A percentile compares a stretch with the other conserved stretches of the same genome.
Evolutionary conservation across 2,329 filamentous ascomycete species (phyloP).

Genomic region (Piedraia hortae): DNA sequence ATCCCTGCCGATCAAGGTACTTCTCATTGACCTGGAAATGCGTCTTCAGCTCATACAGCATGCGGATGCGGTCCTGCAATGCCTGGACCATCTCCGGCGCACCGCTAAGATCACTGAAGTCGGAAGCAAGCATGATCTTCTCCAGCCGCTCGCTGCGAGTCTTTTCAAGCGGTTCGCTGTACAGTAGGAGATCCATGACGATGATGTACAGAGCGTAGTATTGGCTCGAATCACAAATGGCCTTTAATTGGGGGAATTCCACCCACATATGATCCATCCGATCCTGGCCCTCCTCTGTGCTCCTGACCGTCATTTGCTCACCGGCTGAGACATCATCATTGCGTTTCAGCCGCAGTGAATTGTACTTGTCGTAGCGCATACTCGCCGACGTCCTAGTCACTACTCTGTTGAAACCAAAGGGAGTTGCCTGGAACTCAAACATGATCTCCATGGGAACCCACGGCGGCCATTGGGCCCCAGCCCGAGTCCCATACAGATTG

Average conservation of each 20-base stretch:
- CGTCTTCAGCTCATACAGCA: constrained; percentile 84
- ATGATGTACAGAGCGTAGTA: constrained; percentile 98
- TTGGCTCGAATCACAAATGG: constrained; percentile 88
- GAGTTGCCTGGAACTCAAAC: constrained; percentile 82
- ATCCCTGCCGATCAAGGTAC: constrained; percentile 64
- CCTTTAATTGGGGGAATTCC: constrained; percentile 77
- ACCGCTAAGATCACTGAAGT: constrained; percentile 88
- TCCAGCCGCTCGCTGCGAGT: constrained; percentile 84
- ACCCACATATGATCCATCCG: constrained; percentile 94
- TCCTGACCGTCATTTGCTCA: constrained; percentile 16
- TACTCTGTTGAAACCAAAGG: constrained; percentile 92
- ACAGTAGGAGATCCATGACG: constrained; percentile 79
- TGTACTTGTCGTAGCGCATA: constrained; percentile 92
- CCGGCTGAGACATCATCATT: constrained; percentile 68
- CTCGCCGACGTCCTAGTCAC: constrained; percentile 91
- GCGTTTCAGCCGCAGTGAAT: constrained; percentile 84
- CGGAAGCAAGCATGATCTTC: constrained; percentile 95
- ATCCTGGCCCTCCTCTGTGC: constrained; percentile 23
- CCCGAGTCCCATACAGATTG: constrained; percentile 66
- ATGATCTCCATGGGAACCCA: constrained; percentile 98
- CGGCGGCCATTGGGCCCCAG: constrained; percentile 75
- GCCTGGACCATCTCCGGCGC: constrained; percentile 79
- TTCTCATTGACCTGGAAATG: constrained; percentile 85
- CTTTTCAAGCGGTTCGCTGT: constrained; percentile 89
- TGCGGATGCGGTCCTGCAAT: constrained; percentile 73